Evolutionary conservation across 805 yeast species (phyloP).

Genomic region (Candida quercuum): DNA sequence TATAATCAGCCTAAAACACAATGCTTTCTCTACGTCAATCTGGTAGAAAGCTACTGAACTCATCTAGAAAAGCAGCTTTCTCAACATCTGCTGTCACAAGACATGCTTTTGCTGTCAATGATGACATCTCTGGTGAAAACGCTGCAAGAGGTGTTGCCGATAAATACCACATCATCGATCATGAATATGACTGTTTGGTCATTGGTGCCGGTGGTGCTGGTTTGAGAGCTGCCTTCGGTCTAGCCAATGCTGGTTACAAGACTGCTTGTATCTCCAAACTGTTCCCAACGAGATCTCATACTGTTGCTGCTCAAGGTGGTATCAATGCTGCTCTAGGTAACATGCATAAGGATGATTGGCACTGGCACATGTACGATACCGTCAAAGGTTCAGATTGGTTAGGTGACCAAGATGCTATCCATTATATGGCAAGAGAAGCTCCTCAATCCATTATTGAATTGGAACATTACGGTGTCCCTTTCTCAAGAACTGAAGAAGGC

Average conservation of each 20-base stretch:
- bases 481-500: slow-evolving; percentile 95
- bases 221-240: slow-evolving; percentile 95
- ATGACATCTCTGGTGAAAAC: slow-evolving; percentile 40
- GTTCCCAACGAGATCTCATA: slow-evolving; percentile 97
- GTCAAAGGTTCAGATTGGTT: slow-evolving; percentile 99
- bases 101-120: slow-evolving; percentile 29
- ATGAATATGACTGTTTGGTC: slow-evolving; percentile 96
- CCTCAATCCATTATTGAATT: slow-evolving; percentile 92
- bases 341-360: slow-evolving; percentile 99
- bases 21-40: slow-evolving; percentile 24
- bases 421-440: slow-evolving; percentile 98
- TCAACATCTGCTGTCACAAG: slow-evolving; percentile 16
- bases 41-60: slow-evolving; percentile 11
- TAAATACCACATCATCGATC: slow-evolving; percentile 91
- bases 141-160: slow-evolving; percentile 52
- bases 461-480: slow-evolving; percentile 98
- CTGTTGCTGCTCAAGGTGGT: slow-evolving; percentile 99
- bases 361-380: slow-evolving; percentile 99
- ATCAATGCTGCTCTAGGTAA: slow-evolving; percentile 98
- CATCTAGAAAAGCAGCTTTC: slow-evolving; percentile 9
- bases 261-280: slow-evolving; percentile 96
- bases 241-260: slow-evolving; percentile 94
- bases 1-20: not conserved
- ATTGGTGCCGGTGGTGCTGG: slow-evolving; percentile 99
- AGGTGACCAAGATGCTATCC: slow-evolving; percentile 99